Evolutionary conservation across 2,329 filamentous ascomycete genomes (phyloP).

Genomic region (Berkeleyomyces basicola): DNA sequence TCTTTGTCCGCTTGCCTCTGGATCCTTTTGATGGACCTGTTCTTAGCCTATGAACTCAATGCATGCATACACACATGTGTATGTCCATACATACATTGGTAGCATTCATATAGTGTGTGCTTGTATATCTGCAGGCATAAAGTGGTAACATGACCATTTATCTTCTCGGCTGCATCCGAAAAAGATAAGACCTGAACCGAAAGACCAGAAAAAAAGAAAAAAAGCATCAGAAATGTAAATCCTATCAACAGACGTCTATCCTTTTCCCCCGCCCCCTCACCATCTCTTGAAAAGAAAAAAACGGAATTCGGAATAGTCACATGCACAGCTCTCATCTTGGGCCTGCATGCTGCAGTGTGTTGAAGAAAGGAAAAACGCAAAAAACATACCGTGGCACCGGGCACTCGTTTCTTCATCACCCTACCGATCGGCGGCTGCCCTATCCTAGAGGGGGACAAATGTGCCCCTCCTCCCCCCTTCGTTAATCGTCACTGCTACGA

Average conservation of each 20-base stretch:
- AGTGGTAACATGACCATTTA: background rate
- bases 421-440: background rate
- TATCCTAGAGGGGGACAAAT: background rate
- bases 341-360: background rate
- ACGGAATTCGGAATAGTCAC: background rate
- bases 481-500: background rate
- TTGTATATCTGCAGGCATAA: background rate
- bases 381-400: background rate
- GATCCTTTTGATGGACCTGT: background rate
- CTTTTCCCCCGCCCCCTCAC: no score
- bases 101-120: background rate
- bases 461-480: background rate
- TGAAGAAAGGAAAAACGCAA: no score
- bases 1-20: background rate
- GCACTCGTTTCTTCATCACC: background rate
- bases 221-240: no score
- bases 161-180: background rate
- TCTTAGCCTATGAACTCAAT: background rate
- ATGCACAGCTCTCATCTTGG: no score
- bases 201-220: background rate
- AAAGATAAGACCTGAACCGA: background rate
- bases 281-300: background rate
- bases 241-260: no score
- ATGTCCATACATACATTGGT: background rate
- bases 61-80: background rate